These are phyloP conservation scores for Aspergillus arachidicola DNA, from an alignment of 2,329 filamentous ascomycete genomes.

Conservation along the genomic window DNA sequence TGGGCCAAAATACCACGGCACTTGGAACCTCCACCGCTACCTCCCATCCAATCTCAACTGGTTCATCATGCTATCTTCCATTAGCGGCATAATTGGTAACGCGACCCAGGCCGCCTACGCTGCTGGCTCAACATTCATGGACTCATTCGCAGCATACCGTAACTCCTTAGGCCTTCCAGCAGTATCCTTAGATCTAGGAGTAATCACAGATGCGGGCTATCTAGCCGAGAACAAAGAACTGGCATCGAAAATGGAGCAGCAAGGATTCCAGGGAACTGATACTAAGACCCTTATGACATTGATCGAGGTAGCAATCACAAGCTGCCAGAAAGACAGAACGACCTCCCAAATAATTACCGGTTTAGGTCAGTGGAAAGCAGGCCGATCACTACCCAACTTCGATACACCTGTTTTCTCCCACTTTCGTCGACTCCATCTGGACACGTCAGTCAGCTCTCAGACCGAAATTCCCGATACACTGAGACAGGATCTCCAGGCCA, in stretches of 20 bases:
- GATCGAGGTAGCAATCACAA: conserved; percentile 22
- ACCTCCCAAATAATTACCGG: conserved; percentile 27
- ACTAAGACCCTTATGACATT: conserved; percentile 21
- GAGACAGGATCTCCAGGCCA: conserved; percentile 12
- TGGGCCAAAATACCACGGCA: conserved; percentile 35
- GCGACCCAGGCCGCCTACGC: conserved; percentile 48
- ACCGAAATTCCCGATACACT: conserved; percentile 10
- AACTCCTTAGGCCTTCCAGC: conserved; percentile 26
- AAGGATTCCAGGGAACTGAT: conserved; percentile 28
- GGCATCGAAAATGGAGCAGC: conserved; percentile 23
- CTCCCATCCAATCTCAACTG: conserved; percentile 37
- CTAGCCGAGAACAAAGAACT: conserved; percentile 19
- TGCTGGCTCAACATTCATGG: conserved; percentile 40
- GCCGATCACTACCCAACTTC: conserved; percentile 25
- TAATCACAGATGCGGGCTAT: conserved; percentile 32
- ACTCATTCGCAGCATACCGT: conserved; percentile 34
- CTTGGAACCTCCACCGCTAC: conserved; percentile 32
- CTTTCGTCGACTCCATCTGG: conserved; percentile 17
- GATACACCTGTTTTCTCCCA: conserved; percentile 28
- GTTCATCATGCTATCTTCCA: conserved; percentile 44
- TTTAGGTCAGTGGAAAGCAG: conserved; percentile 25
- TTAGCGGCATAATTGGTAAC: conserved; percentile 48
- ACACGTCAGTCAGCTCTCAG: background rate
- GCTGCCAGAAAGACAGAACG: background rate
- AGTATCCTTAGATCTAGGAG: conserved; percentile 33